phyloP scores from a whole-genome alignment of 441 rosid genomes.

The Jatropha podagrica region DNA sequence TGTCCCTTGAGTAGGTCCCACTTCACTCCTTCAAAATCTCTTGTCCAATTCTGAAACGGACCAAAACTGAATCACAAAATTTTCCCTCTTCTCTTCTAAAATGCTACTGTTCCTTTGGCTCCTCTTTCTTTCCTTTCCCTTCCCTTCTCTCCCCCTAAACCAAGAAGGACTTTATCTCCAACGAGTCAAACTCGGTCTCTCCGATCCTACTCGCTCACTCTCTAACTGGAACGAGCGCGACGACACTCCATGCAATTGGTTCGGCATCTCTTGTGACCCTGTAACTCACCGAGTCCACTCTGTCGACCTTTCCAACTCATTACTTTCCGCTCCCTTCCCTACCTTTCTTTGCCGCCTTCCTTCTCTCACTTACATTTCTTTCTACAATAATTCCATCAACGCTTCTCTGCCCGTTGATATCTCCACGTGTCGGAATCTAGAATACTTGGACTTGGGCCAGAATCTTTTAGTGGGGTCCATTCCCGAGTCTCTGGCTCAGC shows the following conservation, averaged over 20 bases:
- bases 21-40: background rate
- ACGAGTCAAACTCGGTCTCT: slow-evolving; percentile 46
- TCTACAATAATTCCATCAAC: slow-evolving; percentile 62
- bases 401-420: slow-evolving; percentile 60
- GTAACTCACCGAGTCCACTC: slow-evolving; percentile 50
- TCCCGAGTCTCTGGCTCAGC: slow-evolving; percentile 52
- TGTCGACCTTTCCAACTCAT: slow-evolving; percentile 51
- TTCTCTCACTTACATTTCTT: slow-evolving; percentile 41
- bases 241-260: slow-evolving; percentile 73
- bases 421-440: slow-evolving; percentile 51
- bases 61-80: background rate
- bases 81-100: background rate
- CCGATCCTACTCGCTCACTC: slow-evolving; percentile 61
- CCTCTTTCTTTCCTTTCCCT: slow-evolving; percentile 22
- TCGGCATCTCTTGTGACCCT: slow-evolving; percentile 60
- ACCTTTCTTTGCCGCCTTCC: slow-evolving; percentile 66
- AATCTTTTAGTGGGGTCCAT: slow-evolving; percentile 68
- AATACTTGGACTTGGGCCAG: slow-evolving; percentile 49
- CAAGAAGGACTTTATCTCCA: slow-evolving; percentile 83
- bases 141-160: slow-evolving; percentile 43
- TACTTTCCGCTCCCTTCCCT: slow-evolving; percentile 75
- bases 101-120: slow-evolving; percentile 29
- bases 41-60: background rate
- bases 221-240: slow-evolving; percentile 63
- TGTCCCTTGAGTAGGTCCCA: background rate